A percentile compares a stretch with the other conserved stretches of the same genome.
These are phyloP conservation scores for Komagataella pastoris DNA, from an alignment of 805 yeast species.

Conservation along the genomic window DNA sequence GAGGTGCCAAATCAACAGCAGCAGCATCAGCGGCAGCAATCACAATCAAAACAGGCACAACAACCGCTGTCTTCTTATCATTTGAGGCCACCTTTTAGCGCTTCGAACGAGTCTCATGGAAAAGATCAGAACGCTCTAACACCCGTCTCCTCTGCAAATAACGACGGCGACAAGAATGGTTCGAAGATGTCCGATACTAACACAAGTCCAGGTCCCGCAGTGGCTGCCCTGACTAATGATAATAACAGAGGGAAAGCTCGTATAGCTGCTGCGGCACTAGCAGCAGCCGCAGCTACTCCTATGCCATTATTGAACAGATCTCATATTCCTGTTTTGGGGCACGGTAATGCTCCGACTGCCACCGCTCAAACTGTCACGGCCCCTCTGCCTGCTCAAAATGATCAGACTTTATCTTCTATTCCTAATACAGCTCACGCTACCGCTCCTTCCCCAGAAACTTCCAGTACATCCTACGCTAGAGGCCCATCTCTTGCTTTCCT, in stretches of 20 bases:
- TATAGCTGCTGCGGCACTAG: slow-evolving; percentile 75
- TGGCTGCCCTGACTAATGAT: slow-evolving; percentile 20
- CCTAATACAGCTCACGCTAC: not conserved
- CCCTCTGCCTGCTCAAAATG: not conserved
- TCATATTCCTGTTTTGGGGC: not conserved
- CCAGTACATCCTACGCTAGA: not conserved
- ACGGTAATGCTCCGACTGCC: not conserved
- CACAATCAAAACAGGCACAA: not conserved
- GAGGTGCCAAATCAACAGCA: not conserved
- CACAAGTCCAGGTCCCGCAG: slow-evolving; percentile 24
- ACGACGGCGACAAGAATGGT: not conserved
- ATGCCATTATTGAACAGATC: slow-evolving; percentile 27
- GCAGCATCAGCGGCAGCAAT: not conserved
- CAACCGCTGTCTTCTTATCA: not conserved
- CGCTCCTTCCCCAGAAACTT: not conserved
- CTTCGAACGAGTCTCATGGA: not conserved
- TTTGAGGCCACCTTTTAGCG: not conserved
- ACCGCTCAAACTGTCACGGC: not conserved
- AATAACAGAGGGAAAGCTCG: slow-evolving; percentile 27
- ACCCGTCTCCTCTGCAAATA: not conserved
- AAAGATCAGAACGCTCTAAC: not conserved
- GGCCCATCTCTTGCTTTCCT: not conserved
- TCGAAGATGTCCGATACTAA: slow-evolving; percentile 3
- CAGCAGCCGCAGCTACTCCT: slow-evolving; percentile 72
- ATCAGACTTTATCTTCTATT: not conserved